Evolutionary conservation across 2,329 filamentous ascomycete species (phyloP).

Genomic region (Leptodontidium sp.): DNA sequence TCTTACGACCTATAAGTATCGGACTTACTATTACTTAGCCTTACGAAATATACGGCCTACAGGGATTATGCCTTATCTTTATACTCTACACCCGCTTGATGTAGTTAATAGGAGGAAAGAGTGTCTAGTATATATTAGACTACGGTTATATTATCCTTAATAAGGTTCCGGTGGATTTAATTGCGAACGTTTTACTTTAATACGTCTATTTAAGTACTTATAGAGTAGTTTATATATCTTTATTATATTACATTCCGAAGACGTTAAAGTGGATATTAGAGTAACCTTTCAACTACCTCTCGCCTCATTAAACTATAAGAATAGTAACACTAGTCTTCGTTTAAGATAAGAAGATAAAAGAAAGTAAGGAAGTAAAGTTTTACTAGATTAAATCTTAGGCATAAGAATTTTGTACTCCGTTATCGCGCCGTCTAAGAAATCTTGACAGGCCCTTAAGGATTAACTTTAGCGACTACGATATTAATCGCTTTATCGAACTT

Average conservation of each 20-base stretch:
- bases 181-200: slow-evolving; percentile 26
- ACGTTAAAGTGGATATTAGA: slow-evolving; percentile 24
- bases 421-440: slow-evolving; percentile 15
- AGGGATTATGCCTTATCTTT: slow-evolving; percentile 19
- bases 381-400: slow-evolving; percentile 20
- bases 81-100: slow-evolving; percentile 24
- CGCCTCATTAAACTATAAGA: slow-evolving; percentile 5
- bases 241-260: slow-evolving; percentile 21
- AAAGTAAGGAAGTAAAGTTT: slow-evolving; percentile 26
- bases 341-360: slow-evolving; percentile 15
- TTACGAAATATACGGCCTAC: slow-evolving; percentile 23
- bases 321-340: slow-evolving; percentile 21
- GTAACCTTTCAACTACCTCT: slow-evolving; percentile 17
- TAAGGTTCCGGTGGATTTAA: slow-evolving; percentile 25
- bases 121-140: slow-evolving; percentile 14
- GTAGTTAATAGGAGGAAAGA: slow-evolving; percentile 15
- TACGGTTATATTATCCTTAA: slow-evolving; percentile 22
- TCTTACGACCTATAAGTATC: slow-evolving; percentile 25
- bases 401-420: slow-evolving; percentile 21
- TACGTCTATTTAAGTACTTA: slow-evolving; percentile 21
- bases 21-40: slow-evolving; percentile 22
- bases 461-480: slow-evolving; percentile 20
- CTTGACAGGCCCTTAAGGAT: slow-evolving; percentile 16
- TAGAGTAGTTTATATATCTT: slow-evolving; percentile 22
- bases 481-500: slow-evolving; percentile 21